phyloP scores from a whole-genome alignment of 805 yeast species.

The Saccharomycopsis sp. region DNA sequence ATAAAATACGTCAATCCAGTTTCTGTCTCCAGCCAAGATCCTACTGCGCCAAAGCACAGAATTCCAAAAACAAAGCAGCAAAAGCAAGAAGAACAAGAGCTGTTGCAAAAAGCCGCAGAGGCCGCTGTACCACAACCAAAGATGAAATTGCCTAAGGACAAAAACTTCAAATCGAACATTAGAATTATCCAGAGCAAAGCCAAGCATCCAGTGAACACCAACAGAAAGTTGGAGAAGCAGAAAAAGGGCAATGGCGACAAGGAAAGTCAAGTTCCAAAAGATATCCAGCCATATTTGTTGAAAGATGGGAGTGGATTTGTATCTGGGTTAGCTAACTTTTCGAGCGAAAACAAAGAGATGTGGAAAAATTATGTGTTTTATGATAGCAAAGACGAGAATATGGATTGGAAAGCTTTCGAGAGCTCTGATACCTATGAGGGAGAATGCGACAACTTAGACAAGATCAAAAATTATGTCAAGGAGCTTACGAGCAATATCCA shows the following conservation, averaged over 20 bases:
- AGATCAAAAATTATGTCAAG: constrained; percentile 7
- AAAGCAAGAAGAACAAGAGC: not conserved
- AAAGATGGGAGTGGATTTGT: constrained; percentile 5
- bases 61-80: not conserved
- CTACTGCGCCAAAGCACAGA: not conserved
- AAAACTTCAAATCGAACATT: constrained; percentile 6
- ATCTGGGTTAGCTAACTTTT: constrained; percentile 4
- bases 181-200: constrained; percentile 4
- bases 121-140: not conserved
- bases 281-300: constrained; percentile 5
- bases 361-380: constrained; percentile 14
- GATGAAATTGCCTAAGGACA: not conserved
- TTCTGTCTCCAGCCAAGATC: no score
- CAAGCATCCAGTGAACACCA: constrained; percentile 5
- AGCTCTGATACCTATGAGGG: constrained; percentile 11
- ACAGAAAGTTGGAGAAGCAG: constrained; percentile 2
- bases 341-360: constrained; percentile 4
- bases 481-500: constrained; percentile 1
- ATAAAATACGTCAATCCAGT: no score
- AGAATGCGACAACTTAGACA: constrained; percentile 12
- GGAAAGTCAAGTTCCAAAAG: not conserved
- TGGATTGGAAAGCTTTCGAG: constrained; percentile 13
- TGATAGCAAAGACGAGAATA: constrained; percentile 15
- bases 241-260: not conserved
- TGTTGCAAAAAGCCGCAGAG: not conserved